Evolutionary conservation across 495 filamentous ascomycete genomes (phyloP).

Genomic region (Penicillium daleae): DNA sequence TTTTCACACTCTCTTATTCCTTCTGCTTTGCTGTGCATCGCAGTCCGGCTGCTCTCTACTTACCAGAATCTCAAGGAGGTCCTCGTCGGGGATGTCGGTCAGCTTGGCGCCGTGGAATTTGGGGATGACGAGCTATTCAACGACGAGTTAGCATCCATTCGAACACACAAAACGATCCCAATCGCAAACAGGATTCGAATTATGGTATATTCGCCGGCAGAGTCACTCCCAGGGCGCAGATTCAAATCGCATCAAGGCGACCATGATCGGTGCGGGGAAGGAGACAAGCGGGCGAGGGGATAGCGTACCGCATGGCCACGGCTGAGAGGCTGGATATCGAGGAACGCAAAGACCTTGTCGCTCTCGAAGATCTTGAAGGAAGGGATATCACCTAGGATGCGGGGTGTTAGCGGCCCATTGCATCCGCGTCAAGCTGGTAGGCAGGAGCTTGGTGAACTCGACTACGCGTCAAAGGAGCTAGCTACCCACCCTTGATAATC

Average conservation of each 20-base stretch:
- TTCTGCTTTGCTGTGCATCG: not conserved
- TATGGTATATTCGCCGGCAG: not conserved
- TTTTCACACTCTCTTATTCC: not conserved
- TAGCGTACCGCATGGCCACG: conserved; percentile 75
- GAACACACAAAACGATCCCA: not conserved
- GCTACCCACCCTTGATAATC: conserved; percentile 82
- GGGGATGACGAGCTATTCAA: conserved; percentile 84
- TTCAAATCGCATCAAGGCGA: too few relatives aligned
- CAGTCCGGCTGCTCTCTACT: conserved; percentile 24
- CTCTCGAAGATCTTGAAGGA: conserved; percentile 93
- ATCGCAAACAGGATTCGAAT: not conserved
- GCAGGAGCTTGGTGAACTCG: not conserved
- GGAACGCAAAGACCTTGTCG: conserved; percentile 92
- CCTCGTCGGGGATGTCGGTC: conserved; percentile 89
- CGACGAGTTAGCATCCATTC: conserved; percentile 7
- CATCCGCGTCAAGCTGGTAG: not conserved
- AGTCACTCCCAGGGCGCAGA: not conserved
- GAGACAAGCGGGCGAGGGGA: conserved; percentile 1
- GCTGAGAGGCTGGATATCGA: conserved; percentile 90
- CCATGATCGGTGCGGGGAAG: conserved; percentile 30
- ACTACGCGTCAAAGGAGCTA: not conserved
- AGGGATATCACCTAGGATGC: conserved; percentile 78
- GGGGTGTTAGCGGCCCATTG: conserved; percentile 2
- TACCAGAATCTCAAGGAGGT: conserved; percentile 81
- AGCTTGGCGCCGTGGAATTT: conserved; percentile 95